Evolutionary conservation across 495 filamentous ascomycete species (phyloP).

Genomic region (Penicillium macrosclerotiorum): DNA sequence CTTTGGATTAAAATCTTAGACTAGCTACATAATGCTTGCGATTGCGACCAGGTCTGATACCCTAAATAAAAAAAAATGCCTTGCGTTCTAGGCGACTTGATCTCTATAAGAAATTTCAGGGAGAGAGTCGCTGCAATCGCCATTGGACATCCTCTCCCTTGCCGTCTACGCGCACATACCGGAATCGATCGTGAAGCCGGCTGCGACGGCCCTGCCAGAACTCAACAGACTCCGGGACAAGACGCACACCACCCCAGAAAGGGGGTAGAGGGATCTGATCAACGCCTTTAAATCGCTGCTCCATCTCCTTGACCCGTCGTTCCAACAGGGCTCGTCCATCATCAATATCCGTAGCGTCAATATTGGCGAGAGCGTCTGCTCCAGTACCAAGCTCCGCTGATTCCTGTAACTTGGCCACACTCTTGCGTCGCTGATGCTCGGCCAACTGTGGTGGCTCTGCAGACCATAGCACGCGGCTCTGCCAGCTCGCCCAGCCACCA

Average conservation of each 20-base stretch:
- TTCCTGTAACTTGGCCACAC: slow-evolving; percentile 32
- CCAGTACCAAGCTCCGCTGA: slow-evolving; percentile 17
- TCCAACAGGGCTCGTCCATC: slow-evolving; percentile 66
- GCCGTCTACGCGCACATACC: slow-evolving; percentile 62
- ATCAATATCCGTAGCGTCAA: slow-evolving; percentile 58
- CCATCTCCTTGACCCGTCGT: slow-evolving; percentile 65
- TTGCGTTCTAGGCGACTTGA: no score
- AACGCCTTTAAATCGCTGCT: slow-evolving; percentile 65
- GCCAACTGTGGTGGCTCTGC: slow-evolving; percentile 26
- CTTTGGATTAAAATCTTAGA: no score
- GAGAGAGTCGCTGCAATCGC: slow-evolving; percentile 41
- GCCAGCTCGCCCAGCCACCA: slow-evolving; percentile 90
- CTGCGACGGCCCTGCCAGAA: slow-evolving; percentile 93
- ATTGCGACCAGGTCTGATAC: no score
- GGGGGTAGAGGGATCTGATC: slow-evolving; percentile 85
- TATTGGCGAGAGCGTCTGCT: slow-evolving; percentile 47
- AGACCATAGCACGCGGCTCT: slow-evolving; percentile 68
- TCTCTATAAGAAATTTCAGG: slow-evolving; percentile 17
- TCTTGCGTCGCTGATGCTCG: slow-evolving; percentile 29
- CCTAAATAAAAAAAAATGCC: no score
- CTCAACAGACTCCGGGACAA: slow-evolving; percentile 83
- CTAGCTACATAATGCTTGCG: no score
- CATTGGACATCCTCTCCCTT: slow-evolving; percentile 56
- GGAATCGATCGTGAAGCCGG: slow-evolving; percentile 89
- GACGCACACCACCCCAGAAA: slow-evolving; percentile 90